phyloP scores from a whole-genome alignment of 2,329 filamentous ascomycete genomes.

The Nannizziopsis barbatae region DNA sequence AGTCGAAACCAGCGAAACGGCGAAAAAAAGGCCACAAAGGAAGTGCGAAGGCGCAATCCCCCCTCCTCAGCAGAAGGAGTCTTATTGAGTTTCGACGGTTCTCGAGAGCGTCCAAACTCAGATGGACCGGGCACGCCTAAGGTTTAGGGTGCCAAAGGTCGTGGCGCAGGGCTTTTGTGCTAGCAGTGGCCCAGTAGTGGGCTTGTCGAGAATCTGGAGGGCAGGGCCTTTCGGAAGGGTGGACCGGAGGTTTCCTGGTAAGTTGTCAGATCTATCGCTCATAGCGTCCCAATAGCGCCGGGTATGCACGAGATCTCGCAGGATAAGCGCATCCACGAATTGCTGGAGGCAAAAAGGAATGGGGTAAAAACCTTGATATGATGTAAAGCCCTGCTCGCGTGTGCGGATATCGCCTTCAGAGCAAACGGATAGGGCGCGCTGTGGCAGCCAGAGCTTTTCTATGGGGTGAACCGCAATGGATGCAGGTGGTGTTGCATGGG shows the following conservation, averaged over 20 bases:
- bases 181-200: no score
- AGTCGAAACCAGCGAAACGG: constrained; percentile 5
- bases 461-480: background rate
- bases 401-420: constrained; percentile 3
- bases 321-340: constrained; percentile 11
- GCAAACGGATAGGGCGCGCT: background rate
- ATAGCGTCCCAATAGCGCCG: constrained; percentile 7
- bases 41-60: constrained; percentile 12
- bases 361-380: constrained; percentile 12
- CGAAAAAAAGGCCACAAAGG: constrained; percentile 11
- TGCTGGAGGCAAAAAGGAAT: constrained; percentile 3
- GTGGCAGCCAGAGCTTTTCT: background rate
- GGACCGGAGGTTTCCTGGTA: constrained; percentile 4
- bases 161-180: background rate
- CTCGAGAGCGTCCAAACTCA: constrained; percentile 10
- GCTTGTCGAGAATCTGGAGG: constrained; percentile 4
- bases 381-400: constrained; percentile 3
- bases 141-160: constrained; percentile 11
- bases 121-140: constrained; percentile 8
- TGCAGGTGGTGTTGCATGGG: no score
- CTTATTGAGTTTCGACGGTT: constrained; percentile 16
- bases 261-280: constrained; percentile 8
- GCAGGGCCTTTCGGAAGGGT: constrained; percentile 2
- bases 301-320: constrained; percentile 12
- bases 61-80: background rate